Evolutionary conservation across 2,329 filamentous ascomycete genomes (phyloP), one percentile per base, ranked within the genome.

Genomic region (Thielaviopsis ethacetica): DNA sequence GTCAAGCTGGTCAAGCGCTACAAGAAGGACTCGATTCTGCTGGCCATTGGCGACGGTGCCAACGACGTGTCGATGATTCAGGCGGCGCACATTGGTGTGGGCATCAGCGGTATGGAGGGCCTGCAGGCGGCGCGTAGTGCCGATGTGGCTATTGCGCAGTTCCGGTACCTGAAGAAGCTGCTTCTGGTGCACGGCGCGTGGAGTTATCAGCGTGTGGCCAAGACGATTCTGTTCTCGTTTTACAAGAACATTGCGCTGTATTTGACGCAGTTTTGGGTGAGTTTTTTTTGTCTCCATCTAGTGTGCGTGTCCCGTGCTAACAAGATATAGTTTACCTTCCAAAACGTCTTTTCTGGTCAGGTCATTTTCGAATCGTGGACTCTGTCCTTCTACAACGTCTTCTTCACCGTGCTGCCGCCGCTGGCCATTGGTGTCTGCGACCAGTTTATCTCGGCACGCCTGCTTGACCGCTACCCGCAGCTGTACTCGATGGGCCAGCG

Each of bases 61-160:
- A 98, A 98, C 72, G 93, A 98, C 67, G 93, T 98, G n/a, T 96
- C 91, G 19, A 98, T 98, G 93, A 98, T 98, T 59, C 93, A 98
- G 74, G 93, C 93, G 12, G 93, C 93, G 13, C 93, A 98, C 69
- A 95, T 98, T 64, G 93, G 93, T 63, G 88, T 98, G 52, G 93
- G 93, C 71, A 98, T 98, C 71, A 95, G 90, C 67, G 93, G 93
- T 71, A 81, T 95, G 63, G 93, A 98, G 78, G 93, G 93, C 77
- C 82, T 98, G 0, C 93, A 98, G 73, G 93, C 93, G 53, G 93
- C 93, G 54, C 84, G 93, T 67, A 95, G 90, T 66, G 93, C 93
- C 60, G 93, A 98, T 73, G 89, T 98, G 53, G 85, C 91, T 9
- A 96, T 98, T 68, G 93, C 83, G 0, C 93, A 98, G 70, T 98